Percentiles rank a stretch among this genome's conserved stretches.
These are phyloP conservation scores for Penicillium sp. DNA, from an alignment of 2,329 filamentous ascomycete species.

Conservation along the genomic window DNA sequence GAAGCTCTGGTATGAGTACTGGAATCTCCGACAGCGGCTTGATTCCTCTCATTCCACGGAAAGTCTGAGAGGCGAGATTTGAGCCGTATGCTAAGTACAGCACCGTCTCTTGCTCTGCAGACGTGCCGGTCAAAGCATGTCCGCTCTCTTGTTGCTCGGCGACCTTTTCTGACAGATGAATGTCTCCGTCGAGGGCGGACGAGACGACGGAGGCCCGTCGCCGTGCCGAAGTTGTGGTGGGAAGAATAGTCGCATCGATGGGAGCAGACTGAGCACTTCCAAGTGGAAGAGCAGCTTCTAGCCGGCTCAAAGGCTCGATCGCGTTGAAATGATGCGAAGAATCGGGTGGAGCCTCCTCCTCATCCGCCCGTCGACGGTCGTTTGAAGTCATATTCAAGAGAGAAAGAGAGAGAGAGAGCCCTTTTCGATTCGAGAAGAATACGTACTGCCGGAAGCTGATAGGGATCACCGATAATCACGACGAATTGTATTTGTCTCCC, in stretches of 20 bases:
- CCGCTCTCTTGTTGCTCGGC: conserved; percentile 13
- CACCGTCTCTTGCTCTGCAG: conserved; percentile 45
- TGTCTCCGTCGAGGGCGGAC: conserved; percentile 17
- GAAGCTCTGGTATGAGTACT: conserved; percentile 71
- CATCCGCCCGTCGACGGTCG: not conserved
- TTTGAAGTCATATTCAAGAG: conserved; percentile 7
- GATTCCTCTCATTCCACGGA: conserved; percentile 71
- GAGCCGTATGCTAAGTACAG: conserved; percentile 88
- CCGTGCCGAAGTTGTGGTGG: conserved; percentile 12
- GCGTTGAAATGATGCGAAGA: conserved; percentile 12
- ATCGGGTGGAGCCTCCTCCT: conserved; percentile 4
- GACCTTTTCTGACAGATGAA: conserved; percentile 13
- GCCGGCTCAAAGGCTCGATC: conserved; percentile 10
- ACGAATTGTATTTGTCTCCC: too few relatives aligned
- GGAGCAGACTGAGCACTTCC: not conserved
- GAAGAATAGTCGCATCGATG: conserved; percentile 6
- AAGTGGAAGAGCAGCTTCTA: conserved; percentile 7
- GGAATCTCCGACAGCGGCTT: conserved; percentile 73
- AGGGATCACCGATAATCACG: too few relatives aligned
- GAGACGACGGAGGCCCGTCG: conserved; percentile 11
- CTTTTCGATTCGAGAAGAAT: too few relatives aligned
- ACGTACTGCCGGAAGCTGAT: too few relatives aligned
- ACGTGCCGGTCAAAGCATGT: conserved; percentile 2
- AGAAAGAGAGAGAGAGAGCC: not conserved
- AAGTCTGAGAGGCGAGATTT: conserved; percentile 75